Base-by-base conservation (phyloP, 2,329 filamentous ascomycete genomes). In the Penicillium frequentans region DNA sequence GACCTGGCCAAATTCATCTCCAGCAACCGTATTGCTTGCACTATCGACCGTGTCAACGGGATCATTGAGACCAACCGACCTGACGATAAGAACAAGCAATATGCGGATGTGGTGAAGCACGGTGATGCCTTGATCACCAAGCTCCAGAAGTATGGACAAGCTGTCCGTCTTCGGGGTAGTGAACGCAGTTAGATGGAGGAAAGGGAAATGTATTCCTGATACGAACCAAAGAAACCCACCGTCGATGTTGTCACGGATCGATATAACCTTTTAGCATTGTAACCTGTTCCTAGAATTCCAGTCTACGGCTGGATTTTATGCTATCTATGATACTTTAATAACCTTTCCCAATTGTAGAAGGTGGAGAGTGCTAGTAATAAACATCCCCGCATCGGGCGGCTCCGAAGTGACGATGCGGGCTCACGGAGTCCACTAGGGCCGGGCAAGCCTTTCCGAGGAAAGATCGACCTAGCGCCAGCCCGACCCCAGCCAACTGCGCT, bases 61-160 rank as follows among this genome's bases (percentile, higher is more conserved):
- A 90, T 98, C 67, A 98, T 99, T 69, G 95, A 98, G 84, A 99
- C 95, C 45, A 97, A 97, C 80, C 86, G 95, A 54, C 93, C 93
- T 9, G 95, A 98, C 74, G 93, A 96, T 81, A 99, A 99, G 87
- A 98, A 98, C 84, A 97, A 96, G 84, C 95, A 99, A 80, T 99
- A 99, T 78, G 90, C 93, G 68, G 95, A 99, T 69, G 92, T 98
- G 37, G 92, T 99, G 60, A 95, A 95, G 80, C 95, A 98, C 75
- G 95, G 95, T 31, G 95, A 99, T 76, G 90, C 96, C 77, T 84
- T 99, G 62, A 98, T 99, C 74, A 99, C 95, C 57, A 99, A 99
- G 84, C 82, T 99, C 67, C 95, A 99, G 80, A 99, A 99, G 83
- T 99, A 99, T 76, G 95, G 95, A 45, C 95, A 99, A 78, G 90